These are phyloP conservation scores for Neodidymelliopsis sp. DNA, from an alignment of 2,329 filamentous ascomycete genomes.

Conservation along the genomic window DNA sequence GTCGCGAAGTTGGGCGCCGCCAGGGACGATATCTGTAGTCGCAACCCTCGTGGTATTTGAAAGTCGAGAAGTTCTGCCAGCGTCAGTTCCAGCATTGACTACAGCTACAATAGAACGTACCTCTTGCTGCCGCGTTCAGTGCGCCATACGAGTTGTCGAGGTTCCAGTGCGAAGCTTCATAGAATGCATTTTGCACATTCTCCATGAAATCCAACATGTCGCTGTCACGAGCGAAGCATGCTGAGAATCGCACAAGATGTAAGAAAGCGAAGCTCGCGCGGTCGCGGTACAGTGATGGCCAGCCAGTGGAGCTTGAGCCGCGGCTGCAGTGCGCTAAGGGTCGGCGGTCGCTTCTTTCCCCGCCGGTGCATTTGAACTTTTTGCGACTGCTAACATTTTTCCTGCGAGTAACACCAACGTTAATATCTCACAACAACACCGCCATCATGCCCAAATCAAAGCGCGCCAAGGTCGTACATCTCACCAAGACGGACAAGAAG, in stretches of 20 bases:
- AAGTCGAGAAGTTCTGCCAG: constrained; percentile 82
- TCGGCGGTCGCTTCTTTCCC: constrained; percentile 43
- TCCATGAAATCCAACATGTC: constrained; percentile 97
- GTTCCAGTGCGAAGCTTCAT: constrained; percentile 86
- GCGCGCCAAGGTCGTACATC: constrained; percentile 85
- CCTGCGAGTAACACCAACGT: constrained; percentile 21
- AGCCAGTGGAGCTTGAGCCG: constrained; percentile 32
- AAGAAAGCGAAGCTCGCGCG: constrained; percentile 9
- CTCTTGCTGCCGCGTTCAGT: constrained; percentile 82
- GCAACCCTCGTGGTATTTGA: constrained; percentile 80
- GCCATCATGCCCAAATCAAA: constrained; percentile 92
- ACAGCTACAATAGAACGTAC: constrained; percentile 54
- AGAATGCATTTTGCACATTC: constrained; percentile 91
- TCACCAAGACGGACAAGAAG: constrained; percentile 93
- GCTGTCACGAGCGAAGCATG: constrained; percentile 37
- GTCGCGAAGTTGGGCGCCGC: constrained; percentile 93
- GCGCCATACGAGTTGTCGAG: constrained; percentile 90
- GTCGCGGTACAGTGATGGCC: constrained; percentile 9
- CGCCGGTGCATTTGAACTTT: constrained; percentile 31
- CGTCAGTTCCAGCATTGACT: constrained; percentile 19
- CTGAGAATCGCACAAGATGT: constrained; percentile 3
- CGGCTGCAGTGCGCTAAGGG: constrained; percentile 35
- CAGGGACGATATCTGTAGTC: constrained; percentile 87
- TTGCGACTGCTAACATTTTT: constrained; percentile 41
- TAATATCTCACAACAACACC: constrained; percentile 24